Evolutionary conservation across 805 yeast species (phyloP).

Genomic region (Kockiozyma suomiensis): DNA sequence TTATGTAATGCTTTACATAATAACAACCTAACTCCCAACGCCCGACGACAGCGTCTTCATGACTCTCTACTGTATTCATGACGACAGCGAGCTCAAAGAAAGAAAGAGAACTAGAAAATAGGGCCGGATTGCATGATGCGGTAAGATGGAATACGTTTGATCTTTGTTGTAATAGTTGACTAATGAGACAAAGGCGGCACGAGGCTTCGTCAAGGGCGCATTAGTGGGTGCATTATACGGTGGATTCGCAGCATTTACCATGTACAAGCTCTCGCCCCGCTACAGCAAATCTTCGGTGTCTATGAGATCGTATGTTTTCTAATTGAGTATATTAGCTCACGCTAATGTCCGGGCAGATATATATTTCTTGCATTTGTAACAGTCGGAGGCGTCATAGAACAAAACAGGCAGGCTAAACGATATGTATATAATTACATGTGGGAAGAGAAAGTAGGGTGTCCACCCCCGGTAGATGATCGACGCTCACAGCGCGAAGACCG

Average conservation of each 20-base stretch:
- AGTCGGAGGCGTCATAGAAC: constrained; percentile 21
- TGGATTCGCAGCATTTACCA: not conserved
- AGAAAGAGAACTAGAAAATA: not conserved
- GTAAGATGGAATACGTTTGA: no score
- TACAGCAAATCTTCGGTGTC: constrained; percentile 12
- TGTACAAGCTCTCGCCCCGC: constrained; percentile 4
- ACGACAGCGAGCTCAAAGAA: no score
- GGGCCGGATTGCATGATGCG: not conserved
- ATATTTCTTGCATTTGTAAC: constrained; percentile 8
- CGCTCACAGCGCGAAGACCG: not conserved
- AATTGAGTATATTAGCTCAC: not conserved
- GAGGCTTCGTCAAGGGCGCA: constrained; percentile 18
- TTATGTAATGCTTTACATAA: no score
- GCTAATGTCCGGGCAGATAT: constrained; percentile 4
- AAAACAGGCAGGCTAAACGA: constrained; percentile 17
- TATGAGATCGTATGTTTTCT: constrained; percentile 19
- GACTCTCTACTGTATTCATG: no score
- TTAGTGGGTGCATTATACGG: constrained; percentile 17
- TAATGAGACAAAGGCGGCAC: no score
- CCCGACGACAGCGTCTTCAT: not conserved
- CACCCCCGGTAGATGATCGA: constrained; percentile 3
- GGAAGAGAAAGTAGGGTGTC: constrained; percentile 11
- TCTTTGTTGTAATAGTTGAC: no score
- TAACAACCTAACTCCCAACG: constrained; percentile 5
- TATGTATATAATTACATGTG: constrained; percentile 16